Base-by-base conservation (phyloP, 2,329 filamentous ascomycete genomes). In the Sporothrix pallida region DNA sequence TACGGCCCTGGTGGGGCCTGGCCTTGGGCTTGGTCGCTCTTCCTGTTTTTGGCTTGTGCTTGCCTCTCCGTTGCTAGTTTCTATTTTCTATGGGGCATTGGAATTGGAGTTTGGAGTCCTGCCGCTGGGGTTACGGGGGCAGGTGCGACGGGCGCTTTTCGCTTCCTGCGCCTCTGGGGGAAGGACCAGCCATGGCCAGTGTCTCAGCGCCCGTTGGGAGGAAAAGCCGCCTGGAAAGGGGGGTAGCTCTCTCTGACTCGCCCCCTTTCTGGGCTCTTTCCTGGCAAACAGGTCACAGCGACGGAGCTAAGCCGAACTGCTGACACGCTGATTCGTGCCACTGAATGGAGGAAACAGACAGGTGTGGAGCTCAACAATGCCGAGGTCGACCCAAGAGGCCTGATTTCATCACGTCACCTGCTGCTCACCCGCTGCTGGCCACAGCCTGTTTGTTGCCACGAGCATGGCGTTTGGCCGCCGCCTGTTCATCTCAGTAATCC, bases 281-380 rank as follows among this genome's bases (percentile, higher is more conserved):
- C 54, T n/a, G 63, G 26, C 15, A n/a, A 70, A 42, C 48, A 58
- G 54, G 56, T 26, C 44, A 23, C 56, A 48, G 56, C 58, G 50
- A 58, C 52, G 62, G 74, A 72, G 76, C 76, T 78, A 78, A 77
- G 75, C 74, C 73, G 79, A 82, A 83, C 81, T 83, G 79, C 80
- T 82, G 80, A 80, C 78, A 77, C 80, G 80, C 82, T 83, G 82
- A 84, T 84, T 84, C 82, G 81, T 79, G 80, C 80, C 63, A 20
- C 31, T 13, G 12, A 17, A 15, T 68, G 17, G 7, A 44, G 60
- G 37, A 20, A 20, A 52, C 17, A 52, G 54, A 42, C n/a, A 56
- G 52, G 44, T 37, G 58, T 62, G 67, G 42, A 37, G 68, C 26
- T 10, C 31, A 15, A 58, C 46, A 60, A n/a, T 75, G 82, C 82